phyloP scores from a whole-genome alignment of 139 green algal species.

The Volvox reticuliferus region DNA sequence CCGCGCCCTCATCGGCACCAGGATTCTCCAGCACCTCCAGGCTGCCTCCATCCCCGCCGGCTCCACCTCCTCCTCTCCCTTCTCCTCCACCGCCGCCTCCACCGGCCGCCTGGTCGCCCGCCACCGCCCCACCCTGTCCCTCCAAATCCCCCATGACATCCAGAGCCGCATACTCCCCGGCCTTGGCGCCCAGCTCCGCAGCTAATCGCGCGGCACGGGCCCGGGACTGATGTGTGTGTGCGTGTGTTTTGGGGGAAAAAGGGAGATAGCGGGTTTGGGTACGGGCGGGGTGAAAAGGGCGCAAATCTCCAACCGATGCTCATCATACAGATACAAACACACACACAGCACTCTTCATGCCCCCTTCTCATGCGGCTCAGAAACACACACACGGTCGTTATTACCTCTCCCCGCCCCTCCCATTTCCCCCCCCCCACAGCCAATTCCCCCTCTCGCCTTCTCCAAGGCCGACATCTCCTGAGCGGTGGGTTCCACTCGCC shows the following conservation, averaged over 20 bases:
- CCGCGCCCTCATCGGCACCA: conserved; percentile 5
- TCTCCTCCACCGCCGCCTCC: background rate
- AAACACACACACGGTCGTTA: too few species aligned
- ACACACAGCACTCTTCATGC: too few species aligned
- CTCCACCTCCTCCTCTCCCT: too few species aligned
- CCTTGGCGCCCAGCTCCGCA: background rate
- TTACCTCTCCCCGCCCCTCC: too few species aligned
- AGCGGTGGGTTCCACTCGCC: conserved; percentile 34
- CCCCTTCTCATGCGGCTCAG: too few species aligned
- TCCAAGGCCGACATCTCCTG: conserved; percentile 49
- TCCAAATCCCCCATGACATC: conserved; percentile 19
- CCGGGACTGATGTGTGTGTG: background rate
- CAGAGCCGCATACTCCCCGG: conserved; percentile 31
- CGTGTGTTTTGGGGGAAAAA: too few species aligned
- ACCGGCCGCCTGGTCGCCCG: background rate
- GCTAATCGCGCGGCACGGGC: conserved; percentile 15
- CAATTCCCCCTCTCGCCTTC: conserved; percentile 35
- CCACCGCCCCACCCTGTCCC: background rate
- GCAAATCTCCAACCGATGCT: too few species aligned
- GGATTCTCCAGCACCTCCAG: background rate
- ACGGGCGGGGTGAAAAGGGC: too few species aligned
- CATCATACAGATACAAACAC: too few species aligned
- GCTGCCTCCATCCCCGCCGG: background rate
- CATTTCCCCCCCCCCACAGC: too few species aligned
- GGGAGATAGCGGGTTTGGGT: background rate